phyloP scores from a whole-genome alignment of 2,329 filamentous ascomycete genomes.

The Chaetomiaceae sp. region DNA sequence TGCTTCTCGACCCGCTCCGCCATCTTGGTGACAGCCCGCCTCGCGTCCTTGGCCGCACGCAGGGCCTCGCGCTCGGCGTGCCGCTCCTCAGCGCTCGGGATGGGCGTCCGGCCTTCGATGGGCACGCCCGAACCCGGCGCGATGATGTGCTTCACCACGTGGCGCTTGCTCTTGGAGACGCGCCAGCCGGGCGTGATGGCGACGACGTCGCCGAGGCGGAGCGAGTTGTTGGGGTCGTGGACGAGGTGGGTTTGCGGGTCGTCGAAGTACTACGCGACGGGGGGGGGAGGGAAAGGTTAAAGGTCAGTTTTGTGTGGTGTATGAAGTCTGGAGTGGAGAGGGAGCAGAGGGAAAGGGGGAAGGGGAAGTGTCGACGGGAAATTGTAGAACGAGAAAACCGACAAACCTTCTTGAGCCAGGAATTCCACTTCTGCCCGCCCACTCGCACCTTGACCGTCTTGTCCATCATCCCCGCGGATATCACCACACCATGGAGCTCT shows the following conservation, averaged over 20 bases:
- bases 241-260: slow-evolving; percentile 63
- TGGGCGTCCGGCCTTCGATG: slow-evolving; percentile 59
- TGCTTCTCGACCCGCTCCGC: slow-evolving; percentile 12
- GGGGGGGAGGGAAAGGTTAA: not conserved
- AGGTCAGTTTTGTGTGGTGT: not conserved
- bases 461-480: slow-evolving; percentile 72
- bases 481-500: slow-evolving; percentile 63
- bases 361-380: too few species aligned
- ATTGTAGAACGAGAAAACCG: too few species aligned
- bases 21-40: slow-evolving; percentile 31
- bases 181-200: slow-evolving; percentile 64
- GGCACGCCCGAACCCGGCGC: slow-evolving; percentile 57
- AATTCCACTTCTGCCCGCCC: slow-evolving; percentile 68
- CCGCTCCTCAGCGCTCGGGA: slow-evolving; percentile 62
- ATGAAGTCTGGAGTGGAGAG: not conserved
- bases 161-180: slow-evolving; percentile 62
- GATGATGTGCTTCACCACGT: slow-evolving; percentile 71
- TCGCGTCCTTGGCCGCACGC: slow-evolving; percentile 53
- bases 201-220: slow-evolving; percentile 71
- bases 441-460: slow-evolving; percentile 77
- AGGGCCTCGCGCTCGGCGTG: slow-evolving; percentile 51
- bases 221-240: slow-evolving; percentile 71
- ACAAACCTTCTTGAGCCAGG: slow-evolving; percentile 64
- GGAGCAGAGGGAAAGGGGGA: not conserved
- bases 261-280: slow-evolving; percentile 66